Conservation (phyloP, 176 grass and related monocot species). For the Hyparrhenia diplandra region DNA sequence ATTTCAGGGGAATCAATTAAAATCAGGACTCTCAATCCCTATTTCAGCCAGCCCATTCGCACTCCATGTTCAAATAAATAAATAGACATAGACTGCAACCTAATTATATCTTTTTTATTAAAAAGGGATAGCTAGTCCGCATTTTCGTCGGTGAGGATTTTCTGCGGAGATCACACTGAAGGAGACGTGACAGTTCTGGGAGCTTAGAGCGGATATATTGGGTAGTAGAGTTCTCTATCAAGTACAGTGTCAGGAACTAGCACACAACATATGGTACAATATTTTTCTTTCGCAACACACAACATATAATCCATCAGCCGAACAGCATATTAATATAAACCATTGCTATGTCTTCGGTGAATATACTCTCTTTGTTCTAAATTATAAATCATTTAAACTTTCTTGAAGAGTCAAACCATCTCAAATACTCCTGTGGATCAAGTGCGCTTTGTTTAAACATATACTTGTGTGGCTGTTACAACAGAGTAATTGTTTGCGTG, state of each 20-base stretch:
- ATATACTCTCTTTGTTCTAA: too few species aligned
- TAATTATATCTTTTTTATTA: background rate
- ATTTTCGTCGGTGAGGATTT: background rate
- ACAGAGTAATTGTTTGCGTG: background rate
- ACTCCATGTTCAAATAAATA: background rate
- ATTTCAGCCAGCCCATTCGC: background rate
- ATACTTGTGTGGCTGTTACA: background rate
- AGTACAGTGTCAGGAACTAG: background rate
- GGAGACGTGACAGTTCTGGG: background rate
- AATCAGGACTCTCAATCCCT: background rate
- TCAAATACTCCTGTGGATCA: background rate
- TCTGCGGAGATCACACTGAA: background rate
- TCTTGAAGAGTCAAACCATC: too few species aligned
- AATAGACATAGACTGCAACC: background rate
- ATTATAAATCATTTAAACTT: too few species aligned
- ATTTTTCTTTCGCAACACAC: too few species aligned
- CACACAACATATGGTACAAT: background rate
- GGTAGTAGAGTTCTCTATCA: background rate
- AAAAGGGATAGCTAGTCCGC: background rate
- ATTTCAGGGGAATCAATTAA: too few species aligned
- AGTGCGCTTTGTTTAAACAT: background rate
- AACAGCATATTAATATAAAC: too few species aligned
- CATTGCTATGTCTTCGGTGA: too few species aligned
- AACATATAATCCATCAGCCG: too few species aligned
- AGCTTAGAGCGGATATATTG: background rate